Percentiles rank a stretch among this genome's conserved stretches.
phyloP scores from a whole-genome alignment of 352 stramenopile species.

The Phytopythium oedochilum region DNA sequence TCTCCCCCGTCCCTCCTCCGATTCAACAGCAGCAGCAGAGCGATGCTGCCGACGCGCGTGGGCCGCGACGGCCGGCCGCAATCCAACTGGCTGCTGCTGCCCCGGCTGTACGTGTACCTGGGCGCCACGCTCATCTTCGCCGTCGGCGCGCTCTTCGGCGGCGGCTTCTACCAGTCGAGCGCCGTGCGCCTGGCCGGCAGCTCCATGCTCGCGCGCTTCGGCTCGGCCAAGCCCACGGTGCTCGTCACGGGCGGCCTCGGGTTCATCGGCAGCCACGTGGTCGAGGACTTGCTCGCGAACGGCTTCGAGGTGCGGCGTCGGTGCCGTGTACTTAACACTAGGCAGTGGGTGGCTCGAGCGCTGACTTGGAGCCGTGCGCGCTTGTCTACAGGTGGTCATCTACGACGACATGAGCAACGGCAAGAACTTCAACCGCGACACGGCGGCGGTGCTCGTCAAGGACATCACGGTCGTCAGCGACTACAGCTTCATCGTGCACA shows the following conservation, averaged over 20 bases:
- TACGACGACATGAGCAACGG: conserved; percentile 89
- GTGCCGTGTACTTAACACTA: too few species aligned
- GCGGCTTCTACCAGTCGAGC: conserved; percentile 34
- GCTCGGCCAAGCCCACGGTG: conserved; percentile 38
- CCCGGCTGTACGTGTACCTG: conserved; percentile 39
- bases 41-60: conserved; percentile 33
- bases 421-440: conserved; percentile 76
- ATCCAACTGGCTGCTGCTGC: conserved; percentile 43
- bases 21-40: background rate
- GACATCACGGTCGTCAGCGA: conserved; percentile 80
- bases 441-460: conserved; percentile 72
- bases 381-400: conserved; percentile 67
- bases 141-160: conserved; percentile 38
- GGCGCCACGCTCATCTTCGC: conserved; percentile 38
- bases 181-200: conserved; percentile 1
- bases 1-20: too few species aligned
- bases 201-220: conserved; percentile 17
- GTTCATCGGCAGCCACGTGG: conserved; percentile 85
- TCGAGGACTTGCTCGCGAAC: conserved; percentile 72
- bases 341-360: too few species aligned
- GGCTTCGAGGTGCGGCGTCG: too few species aligned
- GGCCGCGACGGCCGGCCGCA: conserved; percentile 21
- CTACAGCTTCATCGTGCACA: conserved; percentile 77
- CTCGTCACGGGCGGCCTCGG: conserved; percentile 77
- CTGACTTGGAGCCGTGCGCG: too few species aligned